Evolutionary conservation across 2,329 filamentous ascomycete genomes (phyloP).

Genomic region (Didymella arachidicola): DNA sequence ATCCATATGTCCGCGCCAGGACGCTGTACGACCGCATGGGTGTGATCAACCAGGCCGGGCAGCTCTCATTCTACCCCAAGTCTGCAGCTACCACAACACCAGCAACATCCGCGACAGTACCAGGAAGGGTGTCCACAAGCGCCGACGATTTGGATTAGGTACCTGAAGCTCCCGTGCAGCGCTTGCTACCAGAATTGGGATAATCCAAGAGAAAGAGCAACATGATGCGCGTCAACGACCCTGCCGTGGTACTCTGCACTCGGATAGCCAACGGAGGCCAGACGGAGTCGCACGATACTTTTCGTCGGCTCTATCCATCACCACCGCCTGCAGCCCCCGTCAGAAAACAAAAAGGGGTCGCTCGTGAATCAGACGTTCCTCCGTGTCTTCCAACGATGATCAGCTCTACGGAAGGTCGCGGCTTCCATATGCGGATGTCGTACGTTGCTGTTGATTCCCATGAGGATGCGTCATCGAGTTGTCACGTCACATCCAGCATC

Average conservation of each 20-base stretch:
- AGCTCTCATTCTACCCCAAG: slow-evolving; percentile 73
- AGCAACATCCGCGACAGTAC: slow-evolving; percentile 15
- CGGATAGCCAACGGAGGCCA: not conserved
- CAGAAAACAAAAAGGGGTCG: not conserved
- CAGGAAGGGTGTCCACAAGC: slow-evolving; percentile 34
- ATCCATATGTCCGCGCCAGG: slow-evolving; percentile 84
- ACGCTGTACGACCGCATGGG: slow-evolving; percentile 86
- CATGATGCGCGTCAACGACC: not conserved
- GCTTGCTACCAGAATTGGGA: not conserved
- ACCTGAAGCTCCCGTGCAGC: not conserved
- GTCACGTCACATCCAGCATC: not conserved
- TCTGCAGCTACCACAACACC: slow-evolving; percentile 28
- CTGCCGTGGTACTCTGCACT: not conserved
- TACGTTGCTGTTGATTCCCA: not conserved
- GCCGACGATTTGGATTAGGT: slow-evolving; percentile 48
- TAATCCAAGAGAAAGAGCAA: not conserved
- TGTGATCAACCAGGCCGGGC: slow-evolving; percentile 71
- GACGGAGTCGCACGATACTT: not conserved
- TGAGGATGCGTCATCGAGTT: slow-evolving; percentile 1
- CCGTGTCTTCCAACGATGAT: not conserved
- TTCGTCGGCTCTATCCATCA: not conserved
- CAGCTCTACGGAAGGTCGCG: not conserved
- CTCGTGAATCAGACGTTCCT: not conserved
- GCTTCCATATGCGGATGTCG: slow-evolving; percentile 1
- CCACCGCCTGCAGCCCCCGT: not conserved